phyloP scores from a whole-genome alignment of 306 rosid species.

The Prunus padus region DNA sequence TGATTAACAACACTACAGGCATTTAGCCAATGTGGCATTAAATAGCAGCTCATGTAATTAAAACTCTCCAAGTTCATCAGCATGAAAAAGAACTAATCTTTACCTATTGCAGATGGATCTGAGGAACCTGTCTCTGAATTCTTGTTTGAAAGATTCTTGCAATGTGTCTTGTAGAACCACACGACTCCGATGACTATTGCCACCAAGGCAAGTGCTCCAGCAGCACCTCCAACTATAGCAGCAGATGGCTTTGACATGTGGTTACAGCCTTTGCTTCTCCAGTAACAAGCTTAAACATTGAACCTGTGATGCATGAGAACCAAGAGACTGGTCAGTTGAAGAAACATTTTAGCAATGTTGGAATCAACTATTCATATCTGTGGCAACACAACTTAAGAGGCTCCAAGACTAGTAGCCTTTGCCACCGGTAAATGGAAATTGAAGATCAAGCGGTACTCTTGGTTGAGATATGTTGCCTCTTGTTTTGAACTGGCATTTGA shows the following conservation, averaged over 20 bases:
- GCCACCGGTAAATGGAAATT: not conserved
- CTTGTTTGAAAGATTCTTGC: constrained; percentile 26
- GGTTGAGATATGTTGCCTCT: not conserved
- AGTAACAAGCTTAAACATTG: constrained; percentile 23
- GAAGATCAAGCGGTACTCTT: constrained; percentile 7
- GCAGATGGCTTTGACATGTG: constrained; percentile 38
- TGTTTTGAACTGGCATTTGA: not conserved
- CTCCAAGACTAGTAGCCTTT: not conserved
- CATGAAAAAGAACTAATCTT: not conserved
- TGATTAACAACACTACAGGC: not conserved
- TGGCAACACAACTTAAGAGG: not conserved
- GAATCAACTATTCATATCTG: not conserved
- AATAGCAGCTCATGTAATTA: not conserved
- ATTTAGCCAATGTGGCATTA: constrained; percentile 2
- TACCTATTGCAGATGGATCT: constrained; percentile 48
- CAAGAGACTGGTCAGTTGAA: constrained; percentile 11
- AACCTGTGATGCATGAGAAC: constrained; percentile 18
- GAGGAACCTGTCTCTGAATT: constrained; percentile 50
- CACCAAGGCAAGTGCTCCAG: constrained; percentile 34
- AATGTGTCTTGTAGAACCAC: constrained; percentile 38
- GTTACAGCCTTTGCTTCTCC: constrained; percentile 14
- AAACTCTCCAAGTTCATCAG: not conserved
- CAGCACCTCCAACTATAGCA: constrained; percentile 32
- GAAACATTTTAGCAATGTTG: not conserved
- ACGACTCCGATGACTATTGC: constrained; percentile 28